Evolutionary conservation across 306 rosid species (phyloP).

Genomic region (Rosa lucieae): DNA sequence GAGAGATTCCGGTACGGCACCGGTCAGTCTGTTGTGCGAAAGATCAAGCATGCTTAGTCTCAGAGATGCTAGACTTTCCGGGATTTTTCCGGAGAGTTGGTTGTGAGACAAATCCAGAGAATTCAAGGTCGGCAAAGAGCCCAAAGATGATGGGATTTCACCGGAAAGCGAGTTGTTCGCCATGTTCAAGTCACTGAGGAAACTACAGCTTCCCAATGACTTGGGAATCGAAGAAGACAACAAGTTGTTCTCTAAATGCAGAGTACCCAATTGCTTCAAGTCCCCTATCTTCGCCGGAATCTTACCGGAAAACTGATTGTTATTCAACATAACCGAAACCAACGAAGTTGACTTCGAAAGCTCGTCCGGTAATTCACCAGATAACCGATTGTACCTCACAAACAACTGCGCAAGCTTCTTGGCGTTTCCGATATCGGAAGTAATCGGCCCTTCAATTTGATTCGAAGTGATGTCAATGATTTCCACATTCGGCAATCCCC

Average conservation of each 20-base stretch:
- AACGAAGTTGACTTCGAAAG: conserved; percentile 56
- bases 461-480: conserved; percentile 63
- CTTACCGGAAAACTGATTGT: conserved; percentile 54
- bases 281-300: conserved; percentile 59
- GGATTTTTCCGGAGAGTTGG: conserved; percentile 67
- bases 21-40: conserved; percentile 56
- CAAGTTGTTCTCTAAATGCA: conserved; percentile 55
- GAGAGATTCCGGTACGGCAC: conserved; percentile 58
- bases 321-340: conserved; percentile 45
- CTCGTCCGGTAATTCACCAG: conserved; percentile 62
- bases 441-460: conserved; percentile 55
- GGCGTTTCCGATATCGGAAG: conserved; percentile 56
- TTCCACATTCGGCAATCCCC: conserved; percentile 66
- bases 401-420: conserved; percentile 42
- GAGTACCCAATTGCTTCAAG: conserved; percentile 48
- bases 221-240: conserved; percentile 63
- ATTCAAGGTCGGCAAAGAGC: conserved; percentile 55
- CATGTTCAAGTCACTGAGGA: conserved; percentile 53
- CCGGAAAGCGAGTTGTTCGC: conserved; percentile 54
- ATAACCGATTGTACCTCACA: conserved; percentile 46
- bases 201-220: conserved; percentile 52
- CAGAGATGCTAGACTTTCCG: conserved; percentile 46
- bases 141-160: conserved; percentile 61
- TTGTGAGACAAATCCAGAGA: conserved; percentile 64
- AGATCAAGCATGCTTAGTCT: conserved; percentile 70